Evolutionary conservation across 2,329 filamentous ascomycete genomes (phyloP), one percentile per base, ranked within the genome.

Genomic region (Rhinocladiella similis): DNA sequence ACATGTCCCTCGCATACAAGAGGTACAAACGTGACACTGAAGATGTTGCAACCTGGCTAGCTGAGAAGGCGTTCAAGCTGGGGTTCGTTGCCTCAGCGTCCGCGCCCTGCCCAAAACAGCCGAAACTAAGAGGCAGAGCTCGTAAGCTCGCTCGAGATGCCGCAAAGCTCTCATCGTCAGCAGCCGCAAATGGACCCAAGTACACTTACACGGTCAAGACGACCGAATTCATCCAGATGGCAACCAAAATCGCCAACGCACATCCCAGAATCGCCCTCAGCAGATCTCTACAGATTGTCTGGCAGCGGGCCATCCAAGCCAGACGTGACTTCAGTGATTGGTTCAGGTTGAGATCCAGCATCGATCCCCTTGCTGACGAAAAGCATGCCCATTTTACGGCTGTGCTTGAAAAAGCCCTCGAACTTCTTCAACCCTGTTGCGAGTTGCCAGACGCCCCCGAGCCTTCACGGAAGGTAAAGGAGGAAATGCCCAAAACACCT

Each of bases 21-120:
- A 27, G 29, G 6, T 53, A 53, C 42, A 53, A 53, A 43, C 41
- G 35, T 5, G 50, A 53, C 16, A 53, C 50, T 33, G 50, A 53
- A 35, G 38, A 10, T 14, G 50, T 53, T 29, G 42, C 50, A 7
- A 38, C 41, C 14, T 53, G 42, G 50, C 33, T 47, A 6, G 50
- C 29, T 10, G 27, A 53, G 27, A 53, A 47, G 18, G 41, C 50
- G 10, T 20, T 22, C 14, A 5, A 16, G n/a, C 18, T 33, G 10
- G 50, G 50, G 25, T 53, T 47, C 42, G 39, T 22, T 10, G 20
- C 50, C 27, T 13, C 25, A 25, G 22, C 43, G 13, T 19, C 13
- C 25, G 33, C 47, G 5, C 38, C 33, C 16, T 19, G 3, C 14
- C 19, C 20, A 9, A 50, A 50, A 27, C 19, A 16, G 25, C 35